A percentile compares a stretch with the other conserved stretches of the same genome.
phyloP scores from a whole-genome alignment of 164 flowering plant genomes.

The Macadamia tetraphylla region DNA sequence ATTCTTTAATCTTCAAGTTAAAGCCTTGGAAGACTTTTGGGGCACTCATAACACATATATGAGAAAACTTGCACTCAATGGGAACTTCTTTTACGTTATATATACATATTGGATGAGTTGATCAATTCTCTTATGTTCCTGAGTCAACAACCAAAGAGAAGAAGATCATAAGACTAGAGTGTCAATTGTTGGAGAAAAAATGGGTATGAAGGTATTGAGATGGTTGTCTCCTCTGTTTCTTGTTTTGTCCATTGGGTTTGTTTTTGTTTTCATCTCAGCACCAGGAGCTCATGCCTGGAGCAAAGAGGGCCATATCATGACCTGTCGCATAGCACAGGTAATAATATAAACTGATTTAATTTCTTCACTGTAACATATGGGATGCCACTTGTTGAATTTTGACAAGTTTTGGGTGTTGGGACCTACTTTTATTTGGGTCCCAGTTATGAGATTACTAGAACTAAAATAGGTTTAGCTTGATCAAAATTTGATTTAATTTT shows the following conservation, averaged over 20 bases:
- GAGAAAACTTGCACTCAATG: slow-evolving; percentile 49
- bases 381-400: too few relatives aligned
- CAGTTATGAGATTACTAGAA: too few relatives aligned
- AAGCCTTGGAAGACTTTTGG: slow-evolving; percentile 8
- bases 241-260: slow-evolving; percentile 18
- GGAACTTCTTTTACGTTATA: slow-evolving; percentile 7
- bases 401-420: too few relatives aligned
- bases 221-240: slow-evolving; percentile 12
- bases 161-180: neutral
- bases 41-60: slow-evolving; percentile 17
- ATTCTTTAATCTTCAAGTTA: too few relatives aligned
- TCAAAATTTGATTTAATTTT: too few relatives aligned
- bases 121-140: too few relatives aligned
- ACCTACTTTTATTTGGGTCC: too few relatives aligned
- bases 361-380: too few relatives aligned
- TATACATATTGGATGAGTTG: slow-evolving; percentile 2
- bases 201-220: slow-evolving; percentile 4
- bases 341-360: neutral
- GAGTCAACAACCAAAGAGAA: too few relatives aligned
- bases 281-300: slow-evolving; percentile 70
- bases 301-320: slow-evolving; percentile 92
- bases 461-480: too few relatives aligned
- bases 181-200: slow-evolving; percentile 9
- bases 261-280: slow-evolving; percentile 18
- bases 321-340: slow-evolving; percentile 96